A percentile compares a stretch with the other conserved stretches of the same genome.
These are phyloP conservation scores for Lachancea nothofagi DNA, from an alignment of 805 yeast genomes.

Conservation along the genomic window DNA sequence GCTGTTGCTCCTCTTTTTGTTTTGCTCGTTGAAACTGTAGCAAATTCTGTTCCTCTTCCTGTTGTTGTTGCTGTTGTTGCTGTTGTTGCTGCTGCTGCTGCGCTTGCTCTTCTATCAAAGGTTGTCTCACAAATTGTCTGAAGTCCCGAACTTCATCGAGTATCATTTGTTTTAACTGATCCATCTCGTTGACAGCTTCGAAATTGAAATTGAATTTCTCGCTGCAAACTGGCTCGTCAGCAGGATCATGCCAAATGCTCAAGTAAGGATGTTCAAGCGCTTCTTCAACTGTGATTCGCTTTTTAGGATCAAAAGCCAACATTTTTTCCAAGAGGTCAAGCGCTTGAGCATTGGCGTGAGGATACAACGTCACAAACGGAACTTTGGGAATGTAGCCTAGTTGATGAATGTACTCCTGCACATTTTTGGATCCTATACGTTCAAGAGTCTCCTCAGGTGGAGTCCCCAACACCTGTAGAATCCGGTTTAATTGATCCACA, in stretches of 20 bases:
- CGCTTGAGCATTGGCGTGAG: slow-evolving; percentile 82
- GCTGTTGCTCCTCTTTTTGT: slow-evolving; percentile 10
- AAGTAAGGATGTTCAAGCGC: slow-evolving; percentile 88
- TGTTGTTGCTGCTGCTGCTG: slow-evolving; percentile 20
- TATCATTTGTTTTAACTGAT: slow-evolving; percentile 68
- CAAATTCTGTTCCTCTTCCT: too few relatives aligned
- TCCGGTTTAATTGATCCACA: slow-evolving; percentile 89
- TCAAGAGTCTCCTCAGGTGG: slow-evolving; percentile 69
- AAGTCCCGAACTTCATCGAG: slow-evolving; percentile 73
- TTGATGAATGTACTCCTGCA: slow-evolving; percentile 85
- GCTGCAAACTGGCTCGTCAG: slow-evolving; percentile 82
- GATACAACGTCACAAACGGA: slow-evolving; percentile 66
- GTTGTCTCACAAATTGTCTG: slow-evolving; percentile 75
- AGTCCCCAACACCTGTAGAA: slow-evolving; percentile 83
- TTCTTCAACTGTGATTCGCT: slow-evolving; percentile 80
- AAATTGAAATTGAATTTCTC: slow-evolving; percentile 81
- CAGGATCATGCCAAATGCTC: slow-evolving; percentile 86
- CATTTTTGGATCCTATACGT: slow-evolving; percentile 77
- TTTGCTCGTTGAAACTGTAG: too few relatives aligned
- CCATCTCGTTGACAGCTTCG: slow-evolving; percentile 78
- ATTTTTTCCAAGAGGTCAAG: slow-evolving; percentile 71
- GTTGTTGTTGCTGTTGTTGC: slow-evolving; percentile 15
- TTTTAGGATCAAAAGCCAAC: slow-evolving; percentile 81
- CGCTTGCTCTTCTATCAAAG: slow-evolving; percentile 48
- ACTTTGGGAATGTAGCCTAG: slow-evolving; percentile 77